phyloP scores from a whole-genome alignment of 768 basidiomycete species.

The Hortiboletus campestris region DNA sequence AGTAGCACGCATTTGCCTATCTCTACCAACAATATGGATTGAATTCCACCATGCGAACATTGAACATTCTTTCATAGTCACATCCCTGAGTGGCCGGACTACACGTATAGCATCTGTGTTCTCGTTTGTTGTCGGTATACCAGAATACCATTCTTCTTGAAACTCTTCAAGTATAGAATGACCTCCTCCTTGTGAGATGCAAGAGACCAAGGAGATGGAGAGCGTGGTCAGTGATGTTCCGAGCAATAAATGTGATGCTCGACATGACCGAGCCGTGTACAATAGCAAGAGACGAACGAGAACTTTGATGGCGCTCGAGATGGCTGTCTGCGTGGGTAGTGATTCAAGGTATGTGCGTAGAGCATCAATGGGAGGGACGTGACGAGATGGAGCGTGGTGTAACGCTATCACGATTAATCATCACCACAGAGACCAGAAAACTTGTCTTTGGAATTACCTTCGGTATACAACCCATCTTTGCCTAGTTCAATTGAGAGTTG shows the following conservation, averaged over 20 bases:
- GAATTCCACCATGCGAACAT: slow-evolving; percentile 75
- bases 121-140: slow-evolving; percentile 3
- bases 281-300: slow-evolving; percentile 69
- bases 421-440: slow-evolving; percentile 2
- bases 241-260: slow-evolving; percentile 73
- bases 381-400: slow-evolving; percentile 9
- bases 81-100: slow-evolving; percentile 66
- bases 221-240: slow-evolving; percentile 80
- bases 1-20: slow-evolving; percentile 43
- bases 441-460: slow-evolving; percentile 18
- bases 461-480: slow-evolving; percentile 47
- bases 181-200: slow-evolving; percentile 74
- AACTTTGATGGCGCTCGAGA: slow-evolving; percentile 54
- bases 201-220: slow-evolving; percentile 70
- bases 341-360: slow-evolving; percentile 55
- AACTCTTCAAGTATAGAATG: slow-evolving; percentile 66
- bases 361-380: slow-evolving; percentile 27
- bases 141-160: slow-evolving; percentile 66
- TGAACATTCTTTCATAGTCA: slow-evolving; percentile 77
- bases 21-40: slow-evolving; percentile 51
- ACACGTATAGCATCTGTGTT: slow-evolving; percentile 41
- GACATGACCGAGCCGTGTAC: slow-evolving; percentile 55
- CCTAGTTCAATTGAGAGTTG: slow-evolving; percentile 46
- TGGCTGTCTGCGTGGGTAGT: slow-evolving; percentile 73
- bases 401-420: slow-evolving; percentile 18